Percentiles rank a stretch among this genome's conserved stretches.
Evolutionary conservation across 2,329 filamentous ascomycete genomes (phyloP).

Genomic region (Colletotrichum sp.): DNA sequence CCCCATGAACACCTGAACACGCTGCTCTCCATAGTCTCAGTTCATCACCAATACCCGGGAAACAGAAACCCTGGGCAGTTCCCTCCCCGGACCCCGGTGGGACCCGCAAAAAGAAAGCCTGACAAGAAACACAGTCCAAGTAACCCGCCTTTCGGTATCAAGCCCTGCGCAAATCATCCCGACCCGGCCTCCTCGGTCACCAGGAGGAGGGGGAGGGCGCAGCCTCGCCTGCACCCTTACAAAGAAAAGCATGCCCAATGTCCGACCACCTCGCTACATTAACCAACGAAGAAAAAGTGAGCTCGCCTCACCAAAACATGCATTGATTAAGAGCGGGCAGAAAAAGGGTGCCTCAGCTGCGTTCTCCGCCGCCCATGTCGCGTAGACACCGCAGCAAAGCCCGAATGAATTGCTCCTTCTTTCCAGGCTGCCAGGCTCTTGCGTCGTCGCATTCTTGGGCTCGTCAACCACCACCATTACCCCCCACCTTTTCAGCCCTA

Average conservation of each 20-base stretch:
- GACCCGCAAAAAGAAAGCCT: neutral
- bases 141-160: neutral
- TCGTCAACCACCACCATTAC: neutral
- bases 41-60: neutral
- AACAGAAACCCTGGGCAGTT: neutral
- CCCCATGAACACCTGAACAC: neutral
- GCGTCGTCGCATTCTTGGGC: neutral
- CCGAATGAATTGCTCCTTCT: neutral
- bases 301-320: neutral
- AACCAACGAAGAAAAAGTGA: neutral
- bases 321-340: neutral
- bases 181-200: neutral
- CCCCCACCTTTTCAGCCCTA: conserved; percentile 7
- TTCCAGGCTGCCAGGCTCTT: neutral
- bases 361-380: neutral
- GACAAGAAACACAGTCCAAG: neutral
- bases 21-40: neutral
- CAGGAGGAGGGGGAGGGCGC: neutral
- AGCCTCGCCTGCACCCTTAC: neutral
- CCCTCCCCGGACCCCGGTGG: neutral
- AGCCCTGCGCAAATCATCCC: conserved; percentile 1
- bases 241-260: neutral
- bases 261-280: neutral
- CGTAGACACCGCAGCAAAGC: neutral
- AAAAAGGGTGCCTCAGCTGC: neutral